Base-by-base conservation (phyloP, 1,284 basidiomycete genomes). In the Pulveroboletus sp. region DNA sequence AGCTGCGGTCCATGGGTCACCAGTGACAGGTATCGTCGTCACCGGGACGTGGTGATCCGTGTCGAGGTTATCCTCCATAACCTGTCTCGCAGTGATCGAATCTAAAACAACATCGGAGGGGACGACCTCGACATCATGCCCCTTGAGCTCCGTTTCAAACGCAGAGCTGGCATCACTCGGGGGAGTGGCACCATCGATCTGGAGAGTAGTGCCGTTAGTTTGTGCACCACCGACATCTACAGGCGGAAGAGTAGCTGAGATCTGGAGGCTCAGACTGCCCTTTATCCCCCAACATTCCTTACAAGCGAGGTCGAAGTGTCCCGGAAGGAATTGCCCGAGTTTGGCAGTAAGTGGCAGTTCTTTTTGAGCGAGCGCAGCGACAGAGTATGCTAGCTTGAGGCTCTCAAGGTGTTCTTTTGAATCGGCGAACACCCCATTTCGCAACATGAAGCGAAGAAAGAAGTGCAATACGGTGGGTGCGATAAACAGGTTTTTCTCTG, bases 391-490 rank as follows among this genome's bases (percentile, higher is more conserved):
- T 2, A 68, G 69, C 46, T 75, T 68, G 52, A 74, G 67, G 11
- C 55, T 56, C n/a, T 56, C 45, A 29, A 64, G 63, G 36, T 62
- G 64, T n/a, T 52, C 26, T 4, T 66, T 66, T 9, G 60, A 64
- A 43, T 71, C 66, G 0, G 56, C 40, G 54, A 83, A 74, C n/a
- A 79, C 69, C 3, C 65, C 59, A 62, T 74, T 78, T 31, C 78
- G 76, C 36, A 79, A 60, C 56, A 83, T 68, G 68, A 77, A 84
- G 12, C 75, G 70, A 18, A 83, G 54, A 65, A 83, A 81, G 66
- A 80, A 83, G 5, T 65, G 65, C n/a, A 82, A 53, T 15, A 84
- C 62, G 36, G 75, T 74, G 3, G 81, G 81, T 28, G 72, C 73
- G 49, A 75, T 73, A 26, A 61, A 52, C 43, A 66, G 20, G 49